Percentiles rank a stretch among this genome's conserved stretches.
Evolutionary conservation across 495 filamentous ascomycete genomes (phyloP).

Genomic region (Tuber umbilicatum): DNA sequence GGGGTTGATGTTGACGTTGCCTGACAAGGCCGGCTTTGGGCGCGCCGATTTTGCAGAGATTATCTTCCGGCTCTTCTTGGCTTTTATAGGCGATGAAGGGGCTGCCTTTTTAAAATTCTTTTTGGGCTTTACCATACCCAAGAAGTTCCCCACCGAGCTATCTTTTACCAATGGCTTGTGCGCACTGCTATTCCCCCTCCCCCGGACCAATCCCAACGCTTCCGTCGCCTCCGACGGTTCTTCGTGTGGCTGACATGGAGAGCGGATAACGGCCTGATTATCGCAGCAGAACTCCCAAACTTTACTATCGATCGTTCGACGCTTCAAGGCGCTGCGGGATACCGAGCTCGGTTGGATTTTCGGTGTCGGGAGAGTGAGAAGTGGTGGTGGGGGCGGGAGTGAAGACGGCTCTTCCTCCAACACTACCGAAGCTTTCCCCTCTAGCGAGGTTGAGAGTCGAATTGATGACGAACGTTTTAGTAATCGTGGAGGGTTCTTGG

Average conservation of each 20-base stretch:
- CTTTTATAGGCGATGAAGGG: constrained; percentile 25
- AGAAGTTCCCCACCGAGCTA: not conserved
- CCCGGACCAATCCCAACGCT: constrained; percentile 34
- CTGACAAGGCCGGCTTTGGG: constrained; percentile 17
- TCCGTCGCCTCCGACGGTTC: constrained; percentile 37
- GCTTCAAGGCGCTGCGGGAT: constrained; percentile 20
- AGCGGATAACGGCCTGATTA: constrained; percentile 39
- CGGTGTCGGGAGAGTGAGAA: constrained; percentile 16
- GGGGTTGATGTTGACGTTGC: not conserved
- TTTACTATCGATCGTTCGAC: constrained; percentile 33
- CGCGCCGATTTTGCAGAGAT: constrained; percentile 24
- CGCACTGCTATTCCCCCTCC: constrained; percentile 9
- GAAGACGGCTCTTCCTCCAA: constrained; percentile 29
- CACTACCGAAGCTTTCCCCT: constrained; percentile 41
- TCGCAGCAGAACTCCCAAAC: constrained; percentile 42
- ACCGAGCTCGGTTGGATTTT: constrained; percentile 21
- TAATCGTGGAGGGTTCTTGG: constrained; percentile 21
- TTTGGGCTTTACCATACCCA: not conserved
- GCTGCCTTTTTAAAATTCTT: constrained; percentile 3
- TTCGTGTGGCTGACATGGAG: constrained; percentile 18
- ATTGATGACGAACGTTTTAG: constrained; percentile 38
- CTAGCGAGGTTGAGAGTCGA: constrained; percentile 37
- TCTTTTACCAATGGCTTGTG: not conserved
- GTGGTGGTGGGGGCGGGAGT: constrained; percentile 13
- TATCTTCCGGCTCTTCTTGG: constrained; percentile 28